Base-by-base conservation (phyloP, 2,329 filamentous ascomycete genomes). In the Alternaria postmessia region DNA sequence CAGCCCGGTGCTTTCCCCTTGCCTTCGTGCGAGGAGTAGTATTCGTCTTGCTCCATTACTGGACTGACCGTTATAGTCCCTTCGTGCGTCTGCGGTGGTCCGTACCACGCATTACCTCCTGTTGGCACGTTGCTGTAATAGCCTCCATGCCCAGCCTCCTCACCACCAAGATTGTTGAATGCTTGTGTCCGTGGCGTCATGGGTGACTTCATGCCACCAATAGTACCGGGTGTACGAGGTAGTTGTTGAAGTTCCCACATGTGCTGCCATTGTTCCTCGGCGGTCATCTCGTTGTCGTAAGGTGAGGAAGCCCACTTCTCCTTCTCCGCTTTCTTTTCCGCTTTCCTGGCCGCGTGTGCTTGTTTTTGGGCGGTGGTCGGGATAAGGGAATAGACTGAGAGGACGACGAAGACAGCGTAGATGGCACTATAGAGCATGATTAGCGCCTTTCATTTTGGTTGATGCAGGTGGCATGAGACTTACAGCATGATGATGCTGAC, bases 401-500 rank as follows among this genome's bases (percentile, higher is more conserved):
- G 81, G 59, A 83, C 78, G 42, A 91, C 71, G 71, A 89, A 88
- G 54, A 83, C 65, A 54, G 87, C 58, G 74, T 89, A 91, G 2
- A 91, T 75, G n/a, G 78, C 71, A n/a, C 88, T 91, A 48, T 56
- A 16, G 18, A 11, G 26, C 24, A 26, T 69, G 59, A 57, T 62
- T 51, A 42, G 51, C 24, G 36, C 2, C n/a, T 38, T 18, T 18
- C 18, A 18, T 4, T 8, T 42, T 1, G n/a, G 4, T 20, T 24
- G 42, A 16, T 22, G 22, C 26, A 55, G 18, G 11, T 32, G 38
- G 34, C 6, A 18, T 30, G 36, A 11, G 48, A 85, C 88, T 81
- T 83, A 91, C 89, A 91, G 81, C 86, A 92, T 88, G 65, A 89
- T 81, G 14, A 89, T 78, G 0, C 88, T 88, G 20, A 87, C 82